Evolutionary conservation across 2,329 filamentous ascomycete species (phyloP).

Genomic region (Fusarium sp.): DNA sequence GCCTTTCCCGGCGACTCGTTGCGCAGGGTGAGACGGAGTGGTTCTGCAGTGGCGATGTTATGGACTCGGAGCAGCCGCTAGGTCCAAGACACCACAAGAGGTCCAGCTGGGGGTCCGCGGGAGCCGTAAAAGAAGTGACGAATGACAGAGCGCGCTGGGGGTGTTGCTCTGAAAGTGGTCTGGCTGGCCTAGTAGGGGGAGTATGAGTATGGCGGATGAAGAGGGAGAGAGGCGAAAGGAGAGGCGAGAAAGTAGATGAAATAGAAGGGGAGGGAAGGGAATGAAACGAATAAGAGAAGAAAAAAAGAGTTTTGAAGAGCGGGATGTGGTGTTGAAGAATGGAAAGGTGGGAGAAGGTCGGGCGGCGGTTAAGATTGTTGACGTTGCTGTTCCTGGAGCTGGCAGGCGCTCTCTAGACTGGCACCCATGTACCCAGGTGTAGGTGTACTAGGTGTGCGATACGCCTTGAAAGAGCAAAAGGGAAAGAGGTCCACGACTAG

Average conservation of each 20-base stretch:
- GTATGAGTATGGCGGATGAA: background rate
- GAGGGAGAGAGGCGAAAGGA: conserved; percentile 4
- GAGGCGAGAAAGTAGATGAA: background rate
- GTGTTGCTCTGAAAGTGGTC: conserved; percentile 19
- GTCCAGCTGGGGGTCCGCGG: conserved; percentile 37
- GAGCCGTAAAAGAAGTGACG: conserved; percentile 28
- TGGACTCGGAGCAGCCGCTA: conserved; percentile 39
- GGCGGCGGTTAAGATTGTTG: conserved; percentile 26
- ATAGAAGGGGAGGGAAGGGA: conserved; percentile 2
- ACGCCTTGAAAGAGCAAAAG: background rate
- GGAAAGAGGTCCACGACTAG: background rate
- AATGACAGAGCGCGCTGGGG: conserved; percentile 37
- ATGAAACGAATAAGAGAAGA: background rate
- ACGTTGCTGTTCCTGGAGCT: conserved; percentile 36
- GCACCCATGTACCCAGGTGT: conserved; percentile 6
- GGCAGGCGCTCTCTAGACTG: conserved; percentile 23
- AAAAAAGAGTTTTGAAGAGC: conserved; percentile 4
- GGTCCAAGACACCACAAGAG: conserved; percentile 35
- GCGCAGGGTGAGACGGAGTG: conserved; percentile 36
- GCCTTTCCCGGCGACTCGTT: conserved; percentile 30
- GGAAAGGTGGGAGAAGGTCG: conserved; percentile 23
- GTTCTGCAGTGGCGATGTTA: conserved; percentile 40
- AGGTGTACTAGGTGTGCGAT: too few relatives aligned
- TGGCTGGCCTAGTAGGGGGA: conserved; percentile 11
- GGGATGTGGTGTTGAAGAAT: conserved; percentile 30